phyloP scores from a whole-genome alignment of 495 filamentous ascomycete genomes.

The Glutinoglossum americanum region DNA sequence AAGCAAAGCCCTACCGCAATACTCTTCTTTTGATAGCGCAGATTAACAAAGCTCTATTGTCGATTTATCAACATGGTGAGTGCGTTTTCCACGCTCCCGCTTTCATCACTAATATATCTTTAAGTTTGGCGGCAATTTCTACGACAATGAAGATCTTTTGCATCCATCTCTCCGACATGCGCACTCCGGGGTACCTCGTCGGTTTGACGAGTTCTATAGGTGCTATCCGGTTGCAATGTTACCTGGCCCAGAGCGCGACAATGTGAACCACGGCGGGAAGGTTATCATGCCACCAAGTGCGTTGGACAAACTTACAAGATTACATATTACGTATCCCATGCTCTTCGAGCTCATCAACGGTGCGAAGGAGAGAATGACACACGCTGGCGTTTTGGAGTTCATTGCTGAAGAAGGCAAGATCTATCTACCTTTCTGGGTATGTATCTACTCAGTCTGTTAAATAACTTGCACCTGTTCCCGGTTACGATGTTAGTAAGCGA shows the following conservation, averaged over 20 bases:
- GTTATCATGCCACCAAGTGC: constrained; percentile 89
- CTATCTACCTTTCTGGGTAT: constrained; percentile 87
- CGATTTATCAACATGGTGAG: background rate
- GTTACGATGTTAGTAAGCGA: background rate
- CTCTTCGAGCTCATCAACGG: constrained; percentile 89
- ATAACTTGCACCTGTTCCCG: background rate
- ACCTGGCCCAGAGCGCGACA: constrained; percentile 73
- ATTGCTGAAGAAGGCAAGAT: constrained; percentile 93
- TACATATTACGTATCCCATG: constrained; percentile 98
- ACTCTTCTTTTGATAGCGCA: background rate
- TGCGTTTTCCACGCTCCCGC: background rate
- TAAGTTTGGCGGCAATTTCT: constrained; percentile 10
- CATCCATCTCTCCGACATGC: background rate
- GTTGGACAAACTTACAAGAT: constrained; percentile 77
- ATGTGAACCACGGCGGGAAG: constrained; percentile 90
- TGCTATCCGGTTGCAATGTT: constrained; percentile 91
- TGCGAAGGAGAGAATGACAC: constrained; percentile 50
- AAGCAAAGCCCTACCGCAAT: background rate
- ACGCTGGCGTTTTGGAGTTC: constrained; percentile 91
- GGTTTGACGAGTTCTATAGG: constrained; percentile 94
- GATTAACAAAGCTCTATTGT: background rate
- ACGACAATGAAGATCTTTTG: constrained; percentile 20
- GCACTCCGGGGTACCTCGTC: constrained; percentile 22
- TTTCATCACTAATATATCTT: background rate
- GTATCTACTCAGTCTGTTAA: constrained; percentile 9